These are phyloP conservation scores for Coelastrella sp. DNA, from an alignment of 139 green algal genomes.

Conservation along the genomic window DNA sequence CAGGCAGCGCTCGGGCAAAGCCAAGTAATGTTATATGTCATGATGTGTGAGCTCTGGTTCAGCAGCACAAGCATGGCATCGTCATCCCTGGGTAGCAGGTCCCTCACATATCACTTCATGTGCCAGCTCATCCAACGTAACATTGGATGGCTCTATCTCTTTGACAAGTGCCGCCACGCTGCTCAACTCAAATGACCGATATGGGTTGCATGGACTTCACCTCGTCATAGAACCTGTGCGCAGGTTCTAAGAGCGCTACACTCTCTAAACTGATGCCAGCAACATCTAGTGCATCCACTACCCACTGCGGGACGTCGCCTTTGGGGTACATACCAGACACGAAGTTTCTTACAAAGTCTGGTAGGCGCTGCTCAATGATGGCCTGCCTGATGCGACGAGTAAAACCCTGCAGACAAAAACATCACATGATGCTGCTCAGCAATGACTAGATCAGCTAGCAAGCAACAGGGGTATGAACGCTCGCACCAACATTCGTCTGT, in stretches of 20 bases:
- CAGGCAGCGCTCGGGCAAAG: too few relatives aligned
- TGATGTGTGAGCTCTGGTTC: too few relatives aligned
- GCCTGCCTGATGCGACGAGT: slow-evolving; percentile 50
- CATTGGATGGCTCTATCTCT: too few relatives aligned
- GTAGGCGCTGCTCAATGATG: slow-evolving; percentile 67
- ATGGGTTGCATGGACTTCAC: slow-evolving; percentile 12
- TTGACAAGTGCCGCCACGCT: too few relatives aligned
- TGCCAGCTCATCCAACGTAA: too few relatives aligned
- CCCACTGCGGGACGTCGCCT: slow-evolving; percentile 72
- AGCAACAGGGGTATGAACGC: neutral
- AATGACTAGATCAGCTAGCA: neutral
- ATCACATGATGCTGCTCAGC: neutral
- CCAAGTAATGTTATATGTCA: too few relatives aligned
- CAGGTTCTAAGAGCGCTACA: slow-evolving; percentile 29
- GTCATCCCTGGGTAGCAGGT: too few relatives aligned
- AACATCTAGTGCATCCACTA: slow-evolving; percentile 68
- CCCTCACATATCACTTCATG: too few relatives aligned
- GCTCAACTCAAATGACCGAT: neutral
- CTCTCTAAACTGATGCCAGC: slow-evolving; percentile 66
- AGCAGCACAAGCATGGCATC: too few relatives aligned
- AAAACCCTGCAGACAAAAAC: slow-evolving; percentile 55
- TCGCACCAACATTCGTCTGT: neutral
- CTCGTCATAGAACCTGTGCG: slow-evolving; percentile 40
- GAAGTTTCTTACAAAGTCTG: slow-evolving; percentile 78
- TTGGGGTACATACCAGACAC: slow-evolving; percentile 75